A percentile compares a stretch with the other conserved stretches of the same genome.
These are phyloP conservation scores for Colletotrichum sidae DNA, from an alignment of 2,329 filamentous ascomycete species.

Conservation along the genomic window DNA sequence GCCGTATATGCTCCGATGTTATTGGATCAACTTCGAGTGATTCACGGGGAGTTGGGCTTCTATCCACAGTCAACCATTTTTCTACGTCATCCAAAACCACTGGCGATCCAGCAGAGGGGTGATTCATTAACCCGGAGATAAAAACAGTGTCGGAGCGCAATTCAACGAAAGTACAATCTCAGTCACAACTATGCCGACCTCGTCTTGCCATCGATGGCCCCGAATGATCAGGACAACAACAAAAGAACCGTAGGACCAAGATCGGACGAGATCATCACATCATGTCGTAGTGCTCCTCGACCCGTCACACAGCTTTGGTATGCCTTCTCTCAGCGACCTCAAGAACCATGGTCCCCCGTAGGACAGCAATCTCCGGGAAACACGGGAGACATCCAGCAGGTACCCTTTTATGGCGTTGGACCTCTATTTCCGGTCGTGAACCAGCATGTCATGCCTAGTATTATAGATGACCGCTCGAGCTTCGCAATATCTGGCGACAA, in stretches of 20 bases:
- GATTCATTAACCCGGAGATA: neutral
- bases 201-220: neutral
- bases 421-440: neutral
- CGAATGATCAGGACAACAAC: neutral
- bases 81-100: neutral
- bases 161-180: too few species aligned
- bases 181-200: neutral
- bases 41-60: neutral
- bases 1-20: neutral
- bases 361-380: constrained; percentile 21
- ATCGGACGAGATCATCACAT: neutral
- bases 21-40: neutral
- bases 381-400: constrained; percentile 6
- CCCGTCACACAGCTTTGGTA: neutral
- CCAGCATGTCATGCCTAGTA: neutral
- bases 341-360: constrained; percentile 4
- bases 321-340: neutral
- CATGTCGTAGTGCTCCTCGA: neutral
- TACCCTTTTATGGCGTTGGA: constrained; percentile 16
- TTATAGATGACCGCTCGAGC: neutral
- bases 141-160: too few species aligned
- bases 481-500: constrained; percentile 9
- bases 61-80: neutral
- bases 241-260: neutral
- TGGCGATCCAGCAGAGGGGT: neutral